Percentiles rank a stretch among this genome's conserved stretches.
phyloP scores from a whole-genome alignment of 306 rosid species.

The Acacia crassicarpa region DNA sequence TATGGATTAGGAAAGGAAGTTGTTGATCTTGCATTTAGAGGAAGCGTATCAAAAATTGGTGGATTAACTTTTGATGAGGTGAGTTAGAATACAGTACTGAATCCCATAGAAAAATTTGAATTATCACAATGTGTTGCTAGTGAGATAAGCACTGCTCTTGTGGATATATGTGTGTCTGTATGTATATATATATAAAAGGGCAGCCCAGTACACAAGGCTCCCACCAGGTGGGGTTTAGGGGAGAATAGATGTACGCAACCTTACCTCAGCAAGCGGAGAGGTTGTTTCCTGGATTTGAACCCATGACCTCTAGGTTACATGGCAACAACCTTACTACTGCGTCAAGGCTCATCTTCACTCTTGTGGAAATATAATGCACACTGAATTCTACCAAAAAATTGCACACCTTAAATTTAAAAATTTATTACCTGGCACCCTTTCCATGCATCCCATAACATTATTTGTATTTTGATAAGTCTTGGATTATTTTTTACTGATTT shows the following conservation, averaged over 20 bases:
- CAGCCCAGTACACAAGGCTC: no score
- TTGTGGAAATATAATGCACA: background rate
- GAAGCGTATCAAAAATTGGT: conserved; percentile 88
- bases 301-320: no score
- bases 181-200: no score
- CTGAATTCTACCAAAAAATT: no score
- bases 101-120: conserved; percentile 20
- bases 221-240: no score
- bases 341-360: no score
- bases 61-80: conserved; percentile 99
- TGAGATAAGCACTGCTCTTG: background rate
- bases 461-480: background rate
- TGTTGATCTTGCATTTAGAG: conserved; percentile 86
- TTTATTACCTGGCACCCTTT: background rate
- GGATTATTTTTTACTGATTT: background rate
- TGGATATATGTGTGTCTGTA: no score
- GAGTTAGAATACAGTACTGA: conserved; percentile 36
- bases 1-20: conserved; percentile 91
- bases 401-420: no score
- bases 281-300: no score
- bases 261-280: no score
- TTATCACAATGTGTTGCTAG: conserved; percentile 6
- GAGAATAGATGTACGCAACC: no score
- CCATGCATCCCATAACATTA: background rate
- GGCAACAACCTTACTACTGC: no score